Evolutionary conservation across 1,284 basidiomycete species (phyloP).

Genomic region (Marasmius oreades): DNA sequence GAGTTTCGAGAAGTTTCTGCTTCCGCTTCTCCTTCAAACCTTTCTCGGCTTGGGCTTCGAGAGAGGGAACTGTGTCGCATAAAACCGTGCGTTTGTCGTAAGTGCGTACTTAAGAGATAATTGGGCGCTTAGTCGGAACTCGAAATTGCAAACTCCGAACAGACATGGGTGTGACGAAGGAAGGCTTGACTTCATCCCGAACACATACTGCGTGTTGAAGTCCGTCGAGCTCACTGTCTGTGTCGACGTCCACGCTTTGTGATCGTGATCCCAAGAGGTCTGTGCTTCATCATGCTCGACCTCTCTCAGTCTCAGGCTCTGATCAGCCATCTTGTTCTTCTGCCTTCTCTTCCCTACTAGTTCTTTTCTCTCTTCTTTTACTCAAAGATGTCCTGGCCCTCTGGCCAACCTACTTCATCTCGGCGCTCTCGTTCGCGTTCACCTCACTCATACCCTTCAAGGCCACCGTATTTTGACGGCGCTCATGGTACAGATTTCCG

Average conservation of each 20-base stretch:
- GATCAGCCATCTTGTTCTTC: conserved; percentile 58
- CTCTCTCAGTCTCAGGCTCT: conserved; percentile 61
- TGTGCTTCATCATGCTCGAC: conserved; percentile 86
- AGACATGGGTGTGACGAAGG: background rate
- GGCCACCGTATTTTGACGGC: conserved; percentile 55
- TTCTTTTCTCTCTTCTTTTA: conserved; percentile 50
- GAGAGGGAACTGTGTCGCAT: background rate
- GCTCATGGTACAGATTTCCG: conserved; percentile 54
- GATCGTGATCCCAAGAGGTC: conserved; percentile 75
- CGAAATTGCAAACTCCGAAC: background rate
- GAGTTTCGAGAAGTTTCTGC: conserved; percentile 11
- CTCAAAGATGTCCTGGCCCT: conserved; percentile 60
- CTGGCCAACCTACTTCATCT: conserved; percentile 65
- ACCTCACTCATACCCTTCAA: conserved; percentile 53
- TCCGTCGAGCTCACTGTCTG: conserved; percentile 50
- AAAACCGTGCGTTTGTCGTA: background rate
- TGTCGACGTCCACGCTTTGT: conserved; percentile 55
- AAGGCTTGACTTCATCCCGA: conserved; percentile 52
- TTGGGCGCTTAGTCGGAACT: background rate
- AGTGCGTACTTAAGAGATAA: too few relatives aligned
- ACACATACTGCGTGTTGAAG: conserved; percentile 49
- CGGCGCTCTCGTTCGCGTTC: conserved; percentile 80
- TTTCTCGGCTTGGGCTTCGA: conserved; percentile 1
- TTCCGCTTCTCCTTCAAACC: conserved; percentile 13
- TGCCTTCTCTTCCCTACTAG: conserved; percentile 60